Conservation (phyloP, 2,329 filamentous ascomycete genomes). For the Ophiostoma tasmaniense region DNA sequence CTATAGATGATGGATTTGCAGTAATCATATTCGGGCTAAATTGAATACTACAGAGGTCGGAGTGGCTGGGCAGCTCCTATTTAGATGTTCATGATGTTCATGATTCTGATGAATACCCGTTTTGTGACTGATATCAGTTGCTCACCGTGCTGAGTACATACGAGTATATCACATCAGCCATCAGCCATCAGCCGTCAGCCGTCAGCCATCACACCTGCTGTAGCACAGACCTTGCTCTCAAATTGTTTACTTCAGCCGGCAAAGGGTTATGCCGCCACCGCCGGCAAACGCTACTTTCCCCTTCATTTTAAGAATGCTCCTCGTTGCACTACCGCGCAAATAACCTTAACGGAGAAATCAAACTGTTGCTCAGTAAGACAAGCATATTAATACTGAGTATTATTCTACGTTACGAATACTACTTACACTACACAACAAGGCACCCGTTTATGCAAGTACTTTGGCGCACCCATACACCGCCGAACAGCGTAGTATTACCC, state of each 20-base stretch:
- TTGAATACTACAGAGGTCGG: background rate
- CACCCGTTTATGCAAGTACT: background rate
- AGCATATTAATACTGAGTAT: no score
- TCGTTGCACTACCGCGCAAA: background rate
- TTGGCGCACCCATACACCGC: background rate
- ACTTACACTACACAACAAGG: background rate
- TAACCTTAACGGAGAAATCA: background rate
- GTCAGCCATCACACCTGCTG: no score
- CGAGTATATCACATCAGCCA: no score
- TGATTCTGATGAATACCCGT: background rate
- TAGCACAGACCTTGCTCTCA: background rate
- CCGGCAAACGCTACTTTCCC: background rate
- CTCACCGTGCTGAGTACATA: no score
- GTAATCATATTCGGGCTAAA: background rate
- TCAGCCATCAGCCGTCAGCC: no score
- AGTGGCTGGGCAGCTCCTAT: background rate
- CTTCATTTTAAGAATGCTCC: background rate
- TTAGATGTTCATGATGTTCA: background rate
- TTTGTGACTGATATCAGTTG: background rate
- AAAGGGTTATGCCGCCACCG: background rate
- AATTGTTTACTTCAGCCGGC: background rate
- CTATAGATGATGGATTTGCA: background rate
- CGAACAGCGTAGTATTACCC: background rate
- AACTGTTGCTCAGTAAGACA: no score
- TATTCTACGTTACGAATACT: no score